Percentiles rank a stretch among this genome's conserved stretches.
These are phyloP conservation scores for Auriculariales sp. DNA, from an alignment of 768 basidiomycete genomes.

Conservation along the genomic window DNA sequence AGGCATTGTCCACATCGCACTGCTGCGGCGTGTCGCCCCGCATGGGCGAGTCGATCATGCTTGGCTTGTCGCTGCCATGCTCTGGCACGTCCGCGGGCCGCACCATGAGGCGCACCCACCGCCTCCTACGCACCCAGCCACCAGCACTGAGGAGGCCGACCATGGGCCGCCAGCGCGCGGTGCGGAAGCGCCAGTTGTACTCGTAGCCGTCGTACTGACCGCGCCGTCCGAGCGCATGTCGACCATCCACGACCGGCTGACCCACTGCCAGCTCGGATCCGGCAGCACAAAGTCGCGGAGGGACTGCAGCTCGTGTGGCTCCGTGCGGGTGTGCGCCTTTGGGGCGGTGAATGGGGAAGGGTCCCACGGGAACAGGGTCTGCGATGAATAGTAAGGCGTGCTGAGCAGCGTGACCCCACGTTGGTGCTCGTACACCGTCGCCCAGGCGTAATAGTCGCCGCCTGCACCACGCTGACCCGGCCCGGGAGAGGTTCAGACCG, in stretches of 20 bases:
- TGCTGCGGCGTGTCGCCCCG: not conserved
- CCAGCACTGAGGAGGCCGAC: constrained; percentile 46
- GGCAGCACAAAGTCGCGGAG: constrained; percentile 57
- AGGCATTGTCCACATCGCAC: constrained; percentile 24
- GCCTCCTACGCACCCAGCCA: constrained; percentile 60
- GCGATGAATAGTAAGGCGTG: constrained; percentile 52
- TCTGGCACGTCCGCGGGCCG: constrained; percentile 35
- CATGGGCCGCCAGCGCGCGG: constrained; percentile 47
- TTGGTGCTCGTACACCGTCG: constrained; percentile 69
- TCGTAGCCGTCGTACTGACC: constrained; percentile 78
- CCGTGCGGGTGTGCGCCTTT: constrained; percentile 19
- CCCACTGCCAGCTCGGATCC: constrained; percentile 71
- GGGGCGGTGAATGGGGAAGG: constrained; percentile 61
- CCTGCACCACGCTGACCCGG: constrained; percentile 11
- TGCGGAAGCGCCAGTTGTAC: constrained; percentile 68
- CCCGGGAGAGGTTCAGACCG: not conserved
- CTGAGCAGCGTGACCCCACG: constrained; percentile 65
- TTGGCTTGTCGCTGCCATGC: too few species aligned
- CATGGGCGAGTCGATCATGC: constrained; percentile 2
- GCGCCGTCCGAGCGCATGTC: constrained; percentile 75
- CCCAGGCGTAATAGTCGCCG: constrained; percentile 57
- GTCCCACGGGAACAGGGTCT: constrained; percentile 55
- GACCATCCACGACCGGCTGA: constrained; percentile 71
- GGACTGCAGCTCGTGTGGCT: constrained; percentile 26
- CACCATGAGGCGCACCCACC: constrained; percentile 82